phyloP scores from a whole-genome alignment of 1,284 basidiomycete genomes.

The Mycena sp. region DNA sequence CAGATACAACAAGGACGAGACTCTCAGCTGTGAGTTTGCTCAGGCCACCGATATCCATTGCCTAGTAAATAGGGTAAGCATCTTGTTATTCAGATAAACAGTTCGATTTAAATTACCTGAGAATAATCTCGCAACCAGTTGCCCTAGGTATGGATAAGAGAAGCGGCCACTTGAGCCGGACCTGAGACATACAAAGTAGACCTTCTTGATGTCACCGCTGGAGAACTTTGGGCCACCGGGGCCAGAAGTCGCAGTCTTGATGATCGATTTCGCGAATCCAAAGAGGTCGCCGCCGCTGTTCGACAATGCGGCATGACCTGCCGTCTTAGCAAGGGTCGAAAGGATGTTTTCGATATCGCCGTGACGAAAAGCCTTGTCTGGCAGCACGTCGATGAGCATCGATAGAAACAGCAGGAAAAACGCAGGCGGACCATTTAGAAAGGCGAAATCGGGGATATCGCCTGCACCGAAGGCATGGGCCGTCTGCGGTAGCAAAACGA shows the following conservation, averaged over 20 bases:
- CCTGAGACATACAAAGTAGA: constrained; percentile 65
- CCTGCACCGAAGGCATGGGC: constrained; percentile 68
- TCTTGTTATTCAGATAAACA: neutral
- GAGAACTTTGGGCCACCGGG: constrained; percentile 58
- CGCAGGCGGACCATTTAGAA: constrained; percentile 56
- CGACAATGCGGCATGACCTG: constrained; percentile 54
- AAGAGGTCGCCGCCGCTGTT: constrained; percentile 52
- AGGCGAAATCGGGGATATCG: constrained; percentile 70
- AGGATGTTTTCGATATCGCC: constrained; percentile 78
- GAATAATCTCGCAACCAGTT: constrained; percentile 75
- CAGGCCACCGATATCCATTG: constrained; percentile 74
- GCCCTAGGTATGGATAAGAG: constrained; percentile 49
- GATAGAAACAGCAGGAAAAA: neutral
- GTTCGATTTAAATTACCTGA: constrained; percentile 38
- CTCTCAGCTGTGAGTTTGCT: constrained; percentile 71
- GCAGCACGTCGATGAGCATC: constrained; percentile 9
- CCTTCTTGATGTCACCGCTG: constrained; percentile 67
- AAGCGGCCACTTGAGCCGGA: neutral
- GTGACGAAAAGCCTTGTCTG: constrained; percentile 79
- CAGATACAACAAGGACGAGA: constrained; percentile 77
- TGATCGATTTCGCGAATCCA: constrained; percentile 57
- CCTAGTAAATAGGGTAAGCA: neutral
- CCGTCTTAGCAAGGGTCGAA: constrained; percentile 64
- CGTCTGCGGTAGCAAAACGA: constrained; percentile 56
- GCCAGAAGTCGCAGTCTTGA: constrained; percentile 56